phyloP scores from a whole-genome alignment of 2,329 filamentous ascomycete species.

The Epichloe baconii region DNA sequence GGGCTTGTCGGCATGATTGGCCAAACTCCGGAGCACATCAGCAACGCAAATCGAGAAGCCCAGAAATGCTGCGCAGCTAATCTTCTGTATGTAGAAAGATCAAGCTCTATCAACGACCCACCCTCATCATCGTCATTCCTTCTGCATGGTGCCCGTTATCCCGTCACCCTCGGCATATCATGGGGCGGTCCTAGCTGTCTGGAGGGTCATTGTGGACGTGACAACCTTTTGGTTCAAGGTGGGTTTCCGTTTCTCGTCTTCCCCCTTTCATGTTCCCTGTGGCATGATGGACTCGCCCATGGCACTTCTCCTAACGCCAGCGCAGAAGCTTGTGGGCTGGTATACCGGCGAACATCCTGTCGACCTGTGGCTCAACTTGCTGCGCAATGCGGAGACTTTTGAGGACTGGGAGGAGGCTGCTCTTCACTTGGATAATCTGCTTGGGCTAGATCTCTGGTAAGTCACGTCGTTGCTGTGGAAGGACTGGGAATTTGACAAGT shows the following conservation, averaged over 20 bases:
- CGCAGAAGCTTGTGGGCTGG: slow-evolving; percentile 55
- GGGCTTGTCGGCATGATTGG: background rate
- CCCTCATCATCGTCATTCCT: background rate
- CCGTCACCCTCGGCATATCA: slow-evolving; percentile 21
- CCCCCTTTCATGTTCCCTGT: slow-evolving; percentile 3
- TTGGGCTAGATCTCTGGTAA: slow-evolving; percentile 72
- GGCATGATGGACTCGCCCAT: slow-evolving; percentile 7
- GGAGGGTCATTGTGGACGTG: slow-evolving; percentile 48
- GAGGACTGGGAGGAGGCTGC: slow-evolving; percentile 85
- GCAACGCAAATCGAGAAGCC: background rate
- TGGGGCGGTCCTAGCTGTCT: slow-evolving; percentile 35
- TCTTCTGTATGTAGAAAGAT: background rate
- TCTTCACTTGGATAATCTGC: slow-evolving; percentile 64
- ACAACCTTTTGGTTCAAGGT: slow-evolving; percentile 50
- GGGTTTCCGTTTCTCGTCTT: slow-evolving; percentile 12
- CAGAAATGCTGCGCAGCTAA: background rate
- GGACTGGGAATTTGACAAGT: background rate
- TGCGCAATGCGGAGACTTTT: slow-evolving; percentile 55
- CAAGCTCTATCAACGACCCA: background rate
- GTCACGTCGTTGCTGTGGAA: slow-evolving; percentile 5
- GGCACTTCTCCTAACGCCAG: slow-evolving; percentile 12
- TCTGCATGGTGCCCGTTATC: slow-evolving; percentile 14
- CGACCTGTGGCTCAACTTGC: slow-evolving; percentile 50
- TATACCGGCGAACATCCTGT: slow-evolving; percentile 51
- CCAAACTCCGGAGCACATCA: background rate